Base-by-base conservation (phyloP, 2,329 filamentous ascomycete genomes). In the Fusarium udum region DNA sequence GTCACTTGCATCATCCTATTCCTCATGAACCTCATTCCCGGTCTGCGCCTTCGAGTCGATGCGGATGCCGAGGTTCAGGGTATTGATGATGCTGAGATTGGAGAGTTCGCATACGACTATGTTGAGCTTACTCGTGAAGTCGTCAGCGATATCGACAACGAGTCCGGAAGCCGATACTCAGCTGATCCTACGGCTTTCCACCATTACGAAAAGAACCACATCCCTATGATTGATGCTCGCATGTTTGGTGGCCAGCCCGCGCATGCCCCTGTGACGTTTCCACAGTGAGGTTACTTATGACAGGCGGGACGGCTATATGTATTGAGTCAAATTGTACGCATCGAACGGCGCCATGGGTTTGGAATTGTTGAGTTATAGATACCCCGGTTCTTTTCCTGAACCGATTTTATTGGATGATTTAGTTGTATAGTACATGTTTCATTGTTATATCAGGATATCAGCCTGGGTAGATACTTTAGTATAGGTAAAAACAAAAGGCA, bases 91-190 rank as follows among this genome's bases (percentile, higher is more conserved):
- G 91, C 93, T 31, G 94, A 97, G 83, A 93, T 97, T 78, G 95
- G 95, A 80, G 95, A 97, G 84, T 97, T 96, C 80, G 95, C 94
- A n/a, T 97, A 97, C 81, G 95, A 97, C 82, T 97, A 97, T 77
- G 93, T 97, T 74, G 94, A 97, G 86, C 86, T 96, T 73, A 92
- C 89, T 26, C 87, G 93, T 40, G 85, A 87, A 76, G 84, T 87
- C 43, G 78, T 87, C 55, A 86, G 83, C 68, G 85, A 86, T 49
- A 79, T 84, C 14, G 85, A 87, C 24, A 83, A 81, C 69, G 85
- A 87, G 61, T 80, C 79, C 11, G 82, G 77, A 13, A 86, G 77
- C 63, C 81, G 85, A 40, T 87, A 84, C 72, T 86, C 84, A 10
- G 80, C 78, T 36, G 84, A 84, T 26, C 80, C 80, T 24, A 73